Percentiles rank a stretch among this genome's conserved stretches.
phyloP scores from a whole-genome alignment of 2,329 filamentous ascomycete genomes.

The Onygenales sp. region DNA sequence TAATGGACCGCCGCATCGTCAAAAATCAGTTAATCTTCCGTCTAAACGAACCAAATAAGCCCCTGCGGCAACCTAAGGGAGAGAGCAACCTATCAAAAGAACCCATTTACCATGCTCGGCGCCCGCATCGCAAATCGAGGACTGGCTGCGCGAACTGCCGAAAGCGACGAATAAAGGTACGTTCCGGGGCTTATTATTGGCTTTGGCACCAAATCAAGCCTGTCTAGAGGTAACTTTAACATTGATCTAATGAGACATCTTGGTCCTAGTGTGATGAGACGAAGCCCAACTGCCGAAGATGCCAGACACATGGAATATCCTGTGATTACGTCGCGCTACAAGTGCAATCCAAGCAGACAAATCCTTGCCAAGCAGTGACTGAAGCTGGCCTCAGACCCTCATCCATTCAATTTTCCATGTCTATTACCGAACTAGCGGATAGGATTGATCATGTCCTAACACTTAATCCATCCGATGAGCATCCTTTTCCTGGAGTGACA shows the following conservation, averaged over 20 bases:
- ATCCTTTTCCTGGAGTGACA: not conserved
- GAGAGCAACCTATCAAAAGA: conserved; percentile 4
- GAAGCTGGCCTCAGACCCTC: not conserved
- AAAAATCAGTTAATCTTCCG: conserved; percentile 14
- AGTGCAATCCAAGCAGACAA: not conserved
- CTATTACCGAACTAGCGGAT: conserved; percentile 8
- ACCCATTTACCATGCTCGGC: conserved; percentile 20
- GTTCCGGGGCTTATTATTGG: not conserved
- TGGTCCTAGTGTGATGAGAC: conserved; percentile 24
- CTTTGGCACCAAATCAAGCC: not conserved
- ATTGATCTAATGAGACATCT: not conserved
- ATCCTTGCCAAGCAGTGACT: not conserved
- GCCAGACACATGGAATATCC: conserved; percentile 20
- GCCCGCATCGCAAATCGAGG: conserved; percentile 26
- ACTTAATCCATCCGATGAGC: conserved; percentile 1
- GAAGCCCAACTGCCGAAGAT: conserved; percentile 23
- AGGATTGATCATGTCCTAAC: conserved; percentile 17
- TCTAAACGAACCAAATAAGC: conserved; percentile 5
- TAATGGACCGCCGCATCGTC: conserved; percentile 7
- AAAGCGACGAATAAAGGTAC: conserved; percentile 26
- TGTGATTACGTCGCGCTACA: conserved; percentile 18
- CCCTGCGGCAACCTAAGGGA: not conserved
- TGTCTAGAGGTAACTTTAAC: not conserved
- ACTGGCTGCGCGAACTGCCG: conserved; percentile 26
- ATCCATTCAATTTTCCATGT: conserved; percentile 2